Conservation (phyloP, 306 rosid species). For the Abrus precatorius region DNA sequence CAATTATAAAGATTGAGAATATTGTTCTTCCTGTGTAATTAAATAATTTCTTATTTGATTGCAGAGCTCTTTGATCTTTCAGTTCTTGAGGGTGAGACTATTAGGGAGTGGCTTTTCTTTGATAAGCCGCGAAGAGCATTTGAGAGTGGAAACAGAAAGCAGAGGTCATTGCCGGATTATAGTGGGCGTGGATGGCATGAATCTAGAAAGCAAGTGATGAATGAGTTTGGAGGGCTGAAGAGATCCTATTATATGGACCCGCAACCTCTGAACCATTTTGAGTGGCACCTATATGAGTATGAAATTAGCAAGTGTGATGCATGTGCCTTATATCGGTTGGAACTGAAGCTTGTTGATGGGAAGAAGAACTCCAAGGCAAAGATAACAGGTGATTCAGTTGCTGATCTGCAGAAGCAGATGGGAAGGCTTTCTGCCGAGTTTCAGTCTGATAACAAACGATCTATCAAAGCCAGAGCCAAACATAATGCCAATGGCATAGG, state of each 20-base stretch:
- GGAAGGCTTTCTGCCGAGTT: slow-evolving; percentile 88
- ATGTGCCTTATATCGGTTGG: slow-evolving; percentile 82
- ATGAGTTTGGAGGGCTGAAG: slow-evolving; percentile 81
- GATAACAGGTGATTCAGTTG: slow-evolving; percentile 71
- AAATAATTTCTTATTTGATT: slow-evolving; percentile 36
- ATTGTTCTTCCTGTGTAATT: not conserved
- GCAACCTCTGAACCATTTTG: slow-evolving; percentile 75
- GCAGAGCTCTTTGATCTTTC: slow-evolving; percentile 85
- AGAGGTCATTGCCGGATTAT: slow-evolving; percentile 89
- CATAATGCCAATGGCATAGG: slow-evolving; percentile 60
- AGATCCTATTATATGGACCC: slow-evolving; percentile 95
- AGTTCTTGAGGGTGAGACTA: slow-evolving; percentile 79
- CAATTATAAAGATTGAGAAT: not conserved
- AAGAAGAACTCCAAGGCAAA: slow-evolving; percentile 76
- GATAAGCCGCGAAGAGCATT: slow-evolving; percentile 93
- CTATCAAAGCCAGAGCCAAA: slow-evolving; percentile 68
- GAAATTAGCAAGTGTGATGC: slow-evolving; percentile 83
- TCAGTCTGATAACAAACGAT: slow-evolving; percentile 75
- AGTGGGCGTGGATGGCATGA: slow-evolving; percentile 93
- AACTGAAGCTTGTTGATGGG: slow-evolving; percentile 85
- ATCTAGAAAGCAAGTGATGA: slow-evolving; percentile 93
- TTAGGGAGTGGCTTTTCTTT: slow-evolving; percentile 92
- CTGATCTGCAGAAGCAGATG: slow-evolving; percentile 90
- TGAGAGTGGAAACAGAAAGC: slow-evolving; percentile 92
- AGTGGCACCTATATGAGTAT: slow-evolving; percentile 91